These are phyloP conservation scores for Alternaria hordeiaustralica DNA, from an alignment of 2,329 filamentous ascomycete genomes.

Conservation along the genomic window DNA sequence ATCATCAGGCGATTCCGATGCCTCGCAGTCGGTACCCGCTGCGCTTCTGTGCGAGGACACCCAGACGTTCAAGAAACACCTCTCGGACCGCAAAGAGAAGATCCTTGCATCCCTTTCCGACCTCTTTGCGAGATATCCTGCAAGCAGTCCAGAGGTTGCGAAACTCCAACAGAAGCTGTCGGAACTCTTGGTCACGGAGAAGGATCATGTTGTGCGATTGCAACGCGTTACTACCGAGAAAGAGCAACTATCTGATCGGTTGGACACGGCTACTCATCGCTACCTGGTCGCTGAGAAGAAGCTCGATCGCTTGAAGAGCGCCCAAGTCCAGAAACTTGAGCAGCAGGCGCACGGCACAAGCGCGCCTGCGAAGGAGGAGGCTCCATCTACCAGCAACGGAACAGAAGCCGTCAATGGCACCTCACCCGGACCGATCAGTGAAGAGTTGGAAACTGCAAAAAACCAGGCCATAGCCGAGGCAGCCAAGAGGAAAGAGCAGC, in stretches of 20 bases:
- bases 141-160: slow-evolving; percentile 69
- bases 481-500: slow-evolving; percentile 85
- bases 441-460: slow-evolving; percentile 76
- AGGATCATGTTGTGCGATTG: slow-evolving; percentile 77
- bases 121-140: slow-evolving; percentile 63
- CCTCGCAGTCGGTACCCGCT: slow-evolving; percentile 55
- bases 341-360: slow-evolving; percentile 68
- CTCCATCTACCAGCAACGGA: slow-evolving; percentile 58
- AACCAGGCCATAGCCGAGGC: slow-evolving; percentile 79
- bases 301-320: slow-evolving; percentile 85
- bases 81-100: slow-evolving; percentile 75
- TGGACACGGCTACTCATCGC: slow-evolving; percentile 86
- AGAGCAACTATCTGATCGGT: slow-evolving; percentile 80
- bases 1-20: slow-evolving; percentile 31
- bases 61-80: slow-evolving; percentile 75
- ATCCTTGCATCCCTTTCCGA: slow-evolving; percentile 77
- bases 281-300: slow-evolving; percentile 97
- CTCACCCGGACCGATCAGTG: slow-evolving; percentile 62
- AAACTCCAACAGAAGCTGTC: slow-evolving; percentile 78
- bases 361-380: slow-evolving; percentile 41
- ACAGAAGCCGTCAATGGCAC: slow-evolving; percentile 63
- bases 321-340: slow-evolving; percentile 89
- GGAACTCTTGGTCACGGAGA: slow-evolving; percentile 78
- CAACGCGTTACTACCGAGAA: slow-evolving; percentile 80
- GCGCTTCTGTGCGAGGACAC: slow-evolving; percentile 63